These are phyloP conservation scores for Xerophyta viscosa DNA, from an alignment of 106 monocot species.

Conservation along the genomic window DNA sequence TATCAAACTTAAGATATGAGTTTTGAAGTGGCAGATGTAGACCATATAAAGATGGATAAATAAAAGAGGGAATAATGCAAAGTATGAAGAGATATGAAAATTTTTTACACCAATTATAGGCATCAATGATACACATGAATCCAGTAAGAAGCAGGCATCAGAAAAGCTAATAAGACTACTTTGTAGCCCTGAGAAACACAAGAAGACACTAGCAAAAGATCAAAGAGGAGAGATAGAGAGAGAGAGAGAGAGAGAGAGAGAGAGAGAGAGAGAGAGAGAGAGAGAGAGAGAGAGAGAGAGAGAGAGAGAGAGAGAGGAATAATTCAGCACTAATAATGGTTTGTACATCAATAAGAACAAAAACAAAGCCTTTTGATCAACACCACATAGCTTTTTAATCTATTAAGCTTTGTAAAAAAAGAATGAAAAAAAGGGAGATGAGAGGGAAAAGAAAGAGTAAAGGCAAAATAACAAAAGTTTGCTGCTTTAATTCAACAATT, in stretches of 20 bases:
- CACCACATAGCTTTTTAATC: not conserved
- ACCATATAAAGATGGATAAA: too few species aligned
- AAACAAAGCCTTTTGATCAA: not conserved
- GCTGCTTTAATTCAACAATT: slow-evolving; percentile 2
- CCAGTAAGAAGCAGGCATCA: not conserved
- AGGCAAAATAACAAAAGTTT: not conserved
- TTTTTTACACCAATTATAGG: too few species aligned
- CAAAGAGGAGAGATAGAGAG: too few species aligned
- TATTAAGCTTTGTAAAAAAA: not conserved
- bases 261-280: too few species aligned
- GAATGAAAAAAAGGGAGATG: not conserved
- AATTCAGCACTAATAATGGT: not conserved
- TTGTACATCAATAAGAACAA: not conserved
- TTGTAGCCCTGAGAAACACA: not conserved
- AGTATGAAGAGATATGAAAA: too few species aligned
- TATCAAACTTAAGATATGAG: too few species aligned
- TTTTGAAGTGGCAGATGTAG: too few species aligned
- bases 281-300: too few species aligned
- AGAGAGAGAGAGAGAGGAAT: not conserved
- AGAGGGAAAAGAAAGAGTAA: not conserved
- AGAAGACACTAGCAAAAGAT: not conserved
- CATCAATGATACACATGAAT: too few species aligned
- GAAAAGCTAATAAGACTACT: not conserved
- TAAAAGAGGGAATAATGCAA: too few species aligned
- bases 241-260: too few species aligned